Evolutionary conservation across 1,284 basidiomycete species (phyloP), one percentile per base, ranked within the genome.

Genomic region (Filobasidium uniguttulatum): DNA sequence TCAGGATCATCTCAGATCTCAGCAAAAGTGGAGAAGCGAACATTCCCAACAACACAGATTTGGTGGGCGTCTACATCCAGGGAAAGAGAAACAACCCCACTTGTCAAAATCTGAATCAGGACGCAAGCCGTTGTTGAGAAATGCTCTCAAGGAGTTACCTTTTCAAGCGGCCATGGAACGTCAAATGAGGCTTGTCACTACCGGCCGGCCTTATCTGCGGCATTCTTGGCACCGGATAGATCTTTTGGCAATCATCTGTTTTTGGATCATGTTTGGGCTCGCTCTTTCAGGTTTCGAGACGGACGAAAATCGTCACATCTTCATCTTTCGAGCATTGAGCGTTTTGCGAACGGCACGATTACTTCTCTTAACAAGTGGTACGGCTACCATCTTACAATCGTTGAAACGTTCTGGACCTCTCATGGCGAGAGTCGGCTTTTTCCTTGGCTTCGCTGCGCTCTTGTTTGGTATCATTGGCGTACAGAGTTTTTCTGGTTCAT

Each of bases 151-250:
- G 37, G 71, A 70, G 55, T 58, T 67, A 4, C 75, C 75, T 0
- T 77, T 76, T 57, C 68, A 72, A 7, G 63, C 68, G 17, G 73
- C 74, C 0, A 62, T 77, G 5, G 59, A 60, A 46, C 68, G 64
- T 34, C 73, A 69, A 55, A 65, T 59, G 38, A 61, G 50, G 47
- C 62, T 61, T 47, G 62, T 62, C 33, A 57, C 56, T 48, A 64
- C 60, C 61, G 62, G 63, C 23, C 60, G 71, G 3, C 87, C 93
- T 0, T 98, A 89, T 63, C 73, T 97, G 3, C 77, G 93, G 3
- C 89, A 97, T 62, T 87, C 85, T 48, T 97, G 91, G 90, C 86
- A 83, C 43, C 77, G 91, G 28, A 83, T 94, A 51, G 91, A 98
- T 65, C 79, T 85, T 56, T 68, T 96, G 30, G 86, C 93, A 2